phyloP scores from a whole-genome alignment of 805 yeast genomes.

The Komagataella mondaviorum region DNA sequence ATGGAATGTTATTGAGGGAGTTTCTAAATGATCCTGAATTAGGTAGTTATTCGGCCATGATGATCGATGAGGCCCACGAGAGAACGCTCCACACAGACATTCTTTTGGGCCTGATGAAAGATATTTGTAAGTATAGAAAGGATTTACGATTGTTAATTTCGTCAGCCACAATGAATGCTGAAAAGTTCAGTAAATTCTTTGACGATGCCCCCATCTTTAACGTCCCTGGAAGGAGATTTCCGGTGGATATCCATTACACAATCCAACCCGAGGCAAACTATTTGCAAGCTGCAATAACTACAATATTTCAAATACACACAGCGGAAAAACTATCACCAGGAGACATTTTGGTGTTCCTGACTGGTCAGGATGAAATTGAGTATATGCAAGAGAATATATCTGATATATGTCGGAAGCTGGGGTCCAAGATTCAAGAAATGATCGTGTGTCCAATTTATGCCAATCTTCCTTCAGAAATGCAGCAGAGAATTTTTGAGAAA shows the following conservation, averaged over 20 bases:
- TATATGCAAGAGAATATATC: conserved; percentile 55
- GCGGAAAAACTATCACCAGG: conserved; percentile 45
- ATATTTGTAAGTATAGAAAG: conserved; percentile 44
- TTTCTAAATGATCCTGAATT: conserved; percentile 65
- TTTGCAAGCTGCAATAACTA: conserved; percentile 76
- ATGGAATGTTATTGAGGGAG: conserved; percentile 88
- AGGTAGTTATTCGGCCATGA: conserved; percentile 59
- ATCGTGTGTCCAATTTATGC: conserved; percentile 83
- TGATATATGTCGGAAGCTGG: conserved; percentile 54
- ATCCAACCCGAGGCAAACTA: conserved; percentile 85
- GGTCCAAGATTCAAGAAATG: conserved; percentile 45
- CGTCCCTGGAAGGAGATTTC: conserved; percentile 89
- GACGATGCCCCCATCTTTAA: conserved; percentile 73
- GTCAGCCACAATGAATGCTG: conserved; percentile 91
- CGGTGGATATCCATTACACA: conserved; percentile 78
- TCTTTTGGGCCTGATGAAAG: conserved; percentile 67
- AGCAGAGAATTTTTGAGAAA: conserved; percentile 70
- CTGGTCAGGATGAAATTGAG: conserved; percentile 97
- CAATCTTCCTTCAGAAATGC: conserved; percentile 77
- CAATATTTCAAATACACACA: conserved; percentile 76
- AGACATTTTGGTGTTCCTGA: conserved; percentile 80
- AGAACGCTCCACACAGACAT: conserved; percentile 86
- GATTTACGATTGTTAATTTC: conserved; percentile 72
- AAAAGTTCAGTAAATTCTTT: conserved; percentile 73
- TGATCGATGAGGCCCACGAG: conserved; percentile 97